These are phyloP conservation scores for Penicillium concentricum DNA, from an alignment of 2,329 filamentous ascomycete genomes.

Conservation along the genomic window DNA sequence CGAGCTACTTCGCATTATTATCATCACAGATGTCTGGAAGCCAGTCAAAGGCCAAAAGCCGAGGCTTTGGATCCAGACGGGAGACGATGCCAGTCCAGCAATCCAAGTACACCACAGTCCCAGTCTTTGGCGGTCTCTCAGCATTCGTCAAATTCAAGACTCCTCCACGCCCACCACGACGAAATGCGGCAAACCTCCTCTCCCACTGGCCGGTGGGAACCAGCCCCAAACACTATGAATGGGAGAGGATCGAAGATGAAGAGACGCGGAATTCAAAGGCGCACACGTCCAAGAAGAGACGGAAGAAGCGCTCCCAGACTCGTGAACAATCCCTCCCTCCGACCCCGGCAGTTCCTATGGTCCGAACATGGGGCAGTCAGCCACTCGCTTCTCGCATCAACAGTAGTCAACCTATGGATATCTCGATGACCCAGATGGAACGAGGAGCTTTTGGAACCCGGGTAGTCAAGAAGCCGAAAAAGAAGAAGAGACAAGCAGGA, in stretches of 20 bases:
- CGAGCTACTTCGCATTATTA: slow-evolving; percentile 1
- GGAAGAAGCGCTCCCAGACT: slow-evolving; percentile 29
- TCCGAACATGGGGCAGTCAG: slow-evolving; percentile 35
- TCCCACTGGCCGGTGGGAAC: slow-evolving; percentile 37
- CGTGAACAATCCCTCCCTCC: slow-evolving; percentile 20
- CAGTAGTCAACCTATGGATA: slow-evolving; percentile 38
- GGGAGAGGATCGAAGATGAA: slow-evolving; percentile 30
- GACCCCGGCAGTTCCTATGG: slow-evolving; percentile 25
- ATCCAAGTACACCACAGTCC: background rate
- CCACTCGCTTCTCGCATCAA: slow-evolving; percentile 27
- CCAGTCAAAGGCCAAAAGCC: background rate
- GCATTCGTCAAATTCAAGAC: slow-evolving; percentile 31
- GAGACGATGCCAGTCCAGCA: background rate
- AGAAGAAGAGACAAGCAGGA: slow-evolving; percentile 43
- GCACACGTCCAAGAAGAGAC: slow-evolving; percentile 23
- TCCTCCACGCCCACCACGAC: slow-evolving; percentile 20
- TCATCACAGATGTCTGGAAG: slow-evolving; percentile 4
- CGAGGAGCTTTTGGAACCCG: slow-evolving; percentile 40
- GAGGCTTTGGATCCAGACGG: background rate
- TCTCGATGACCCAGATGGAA: slow-evolving; percentile 44
- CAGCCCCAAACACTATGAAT: slow-evolving; percentile 36
- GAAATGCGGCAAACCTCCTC: slow-evolving; percentile 30
- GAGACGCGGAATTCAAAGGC: slow-evolving; percentile 16
- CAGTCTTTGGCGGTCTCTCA: slow-evolving; percentile 25
- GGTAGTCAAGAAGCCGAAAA: slow-evolving; percentile 36